Evolutionary conservation across 1,139 yeast species (phyloP).

Genomic region (Magnusiomyces magnusii): DNA sequence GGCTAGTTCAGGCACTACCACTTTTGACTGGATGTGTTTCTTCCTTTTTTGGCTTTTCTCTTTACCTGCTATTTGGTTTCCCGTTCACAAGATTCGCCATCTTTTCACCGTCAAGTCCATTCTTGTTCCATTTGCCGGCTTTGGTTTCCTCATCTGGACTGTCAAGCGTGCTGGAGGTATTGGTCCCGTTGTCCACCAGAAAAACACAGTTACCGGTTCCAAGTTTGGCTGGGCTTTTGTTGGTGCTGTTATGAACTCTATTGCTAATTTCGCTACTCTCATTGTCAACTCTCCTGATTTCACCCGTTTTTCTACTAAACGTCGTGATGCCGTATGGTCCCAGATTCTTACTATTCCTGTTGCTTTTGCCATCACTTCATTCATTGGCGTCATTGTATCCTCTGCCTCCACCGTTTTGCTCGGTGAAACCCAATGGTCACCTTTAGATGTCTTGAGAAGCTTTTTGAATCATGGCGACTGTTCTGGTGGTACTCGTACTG

Average conservation of each 20-base stretch:
- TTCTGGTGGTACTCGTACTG: conserved; percentile 70
- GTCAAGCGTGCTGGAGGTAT: conserved; percentile 65
- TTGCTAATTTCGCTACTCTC: conserved; percentile 82
- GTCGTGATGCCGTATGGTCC: conserved; percentile 43
- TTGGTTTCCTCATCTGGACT: conserved; percentile 75
- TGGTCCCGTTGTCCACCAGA: conserved; percentile 56
- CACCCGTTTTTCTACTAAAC: conserved; percentile 65
- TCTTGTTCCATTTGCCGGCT: conserved; percentile 71
- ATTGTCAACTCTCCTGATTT: conserved; percentile 88
- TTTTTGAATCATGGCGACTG: conserved; percentile 49
- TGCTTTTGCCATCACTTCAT: conserved; percentile 69
- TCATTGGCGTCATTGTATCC: conserved; percentile 81
- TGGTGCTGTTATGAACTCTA: conserved; percentile 65
- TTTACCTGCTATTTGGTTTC: conserved; percentile 71
- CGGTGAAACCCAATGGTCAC: conserved; percentile 75
- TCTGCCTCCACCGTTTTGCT: conserved; percentile 68
- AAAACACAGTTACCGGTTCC: conserved; percentile 44
- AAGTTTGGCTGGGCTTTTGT: conserved; percentile 78
- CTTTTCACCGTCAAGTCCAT: conserved; percentile 72
- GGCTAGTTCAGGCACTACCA: conserved; percentile 46
- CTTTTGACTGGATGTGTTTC: conserved; percentile 63
- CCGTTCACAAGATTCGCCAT: conserved; percentile 75
- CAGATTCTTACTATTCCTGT: conserved; percentile 64
- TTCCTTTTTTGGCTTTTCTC: conserved; percentile 73
- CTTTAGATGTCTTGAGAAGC: conserved; percentile 63